Evolutionary conservation across 2,329 filamentous ascomycete species (phyloP), one percentile per base, ranked within the genome.

Genomic region (Rugonectria rugulosa): DNA sequence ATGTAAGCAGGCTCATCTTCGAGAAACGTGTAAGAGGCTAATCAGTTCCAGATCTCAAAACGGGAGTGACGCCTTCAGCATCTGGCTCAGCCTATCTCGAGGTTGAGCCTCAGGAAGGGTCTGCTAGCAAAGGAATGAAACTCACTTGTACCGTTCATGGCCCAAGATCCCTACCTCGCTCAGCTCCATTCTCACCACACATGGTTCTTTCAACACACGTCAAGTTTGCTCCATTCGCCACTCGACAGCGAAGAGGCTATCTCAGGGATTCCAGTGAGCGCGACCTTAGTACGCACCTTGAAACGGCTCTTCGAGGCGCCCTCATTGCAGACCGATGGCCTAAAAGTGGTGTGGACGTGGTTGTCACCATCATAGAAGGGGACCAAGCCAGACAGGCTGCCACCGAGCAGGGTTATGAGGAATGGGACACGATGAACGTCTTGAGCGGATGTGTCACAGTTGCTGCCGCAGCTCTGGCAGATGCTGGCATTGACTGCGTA

Each of bases 261-360:
- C 79, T 97, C 19, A 87, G 93, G 41, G 94, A 98, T 72, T 82
- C 88, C 14, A 88, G 84, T 59, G 95, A 99, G 77, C 85, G 93
- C 45, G 95, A 99, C 70, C 81, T 99, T 2, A 91, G 91, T 11
- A 89, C 93, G 10, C 94, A 98, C 72, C 79, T 99, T 3, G 93
- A 98, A 74, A 94, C 92, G 14, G 93, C 95, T 21, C 80, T 99
- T 45, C 85, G 92, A 27, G 94, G 94, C 1, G 90, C 92, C 7
- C 87, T 98, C 45, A 94, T 98, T 69, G 92, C 92, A 12, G 93
- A 97, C 71, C 83, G 94, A 54, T 99, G 94, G 91, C 95, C 95
- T n/a, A 99, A 99, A 80, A 97, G 92, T 72, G 93, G 92, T 38
- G 88, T 97, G n/a, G 95, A 99, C 71, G 88, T 99, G 34, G 88